These are phyloP conservation scores for Trypanosoma cruzi DNA, from an alignment of 208 protist species.

Conservation along the genomic window DNA sequence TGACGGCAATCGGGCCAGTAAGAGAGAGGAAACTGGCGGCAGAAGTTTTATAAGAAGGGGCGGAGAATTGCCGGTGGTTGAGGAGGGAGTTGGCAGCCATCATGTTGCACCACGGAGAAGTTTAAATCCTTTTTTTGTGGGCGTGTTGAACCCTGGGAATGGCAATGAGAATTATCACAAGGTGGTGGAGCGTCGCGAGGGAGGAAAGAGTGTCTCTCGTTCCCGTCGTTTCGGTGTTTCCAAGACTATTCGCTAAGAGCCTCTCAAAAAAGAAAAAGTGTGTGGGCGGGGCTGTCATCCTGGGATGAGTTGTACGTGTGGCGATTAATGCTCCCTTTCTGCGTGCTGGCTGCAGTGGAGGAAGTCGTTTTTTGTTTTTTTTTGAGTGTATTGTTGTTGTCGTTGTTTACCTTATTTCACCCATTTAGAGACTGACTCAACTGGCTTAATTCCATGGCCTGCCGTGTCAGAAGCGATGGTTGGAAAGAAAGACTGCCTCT, in stretches of 20 bases:
- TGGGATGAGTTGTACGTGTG: background rate
- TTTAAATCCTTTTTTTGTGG: conserved; percentile 11
- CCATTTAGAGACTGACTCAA: too few species aligned
- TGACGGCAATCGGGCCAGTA: background rate
- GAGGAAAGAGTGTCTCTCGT: background rate
- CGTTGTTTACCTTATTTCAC: too few species aligned
- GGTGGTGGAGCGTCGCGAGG: background rate
- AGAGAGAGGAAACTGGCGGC: background rate
- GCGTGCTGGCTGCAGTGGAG: too few species aligned
- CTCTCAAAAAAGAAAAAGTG: background rate
- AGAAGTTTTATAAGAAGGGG: background rate
- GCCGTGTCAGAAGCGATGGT: too few species aligned
- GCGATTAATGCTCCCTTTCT: too few species aligned
- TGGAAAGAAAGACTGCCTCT: too few species aligned
- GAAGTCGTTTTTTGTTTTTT: too few species aligned
- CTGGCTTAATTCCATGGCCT: too few species aligned
- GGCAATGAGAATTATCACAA: background rate
- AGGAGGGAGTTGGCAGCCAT: background rate
- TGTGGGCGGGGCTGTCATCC: background rate
- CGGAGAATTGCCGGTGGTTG: background rate
- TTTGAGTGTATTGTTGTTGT: too few species aligned
- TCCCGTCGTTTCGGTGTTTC: conserved; percentile 15
- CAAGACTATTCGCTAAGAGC: background rate
- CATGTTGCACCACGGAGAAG: background rate
- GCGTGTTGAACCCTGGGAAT: conserved; percentile 4